Conservation (phyloP, 305 asterid genomes). For the Solanum hybrid region DNA sequence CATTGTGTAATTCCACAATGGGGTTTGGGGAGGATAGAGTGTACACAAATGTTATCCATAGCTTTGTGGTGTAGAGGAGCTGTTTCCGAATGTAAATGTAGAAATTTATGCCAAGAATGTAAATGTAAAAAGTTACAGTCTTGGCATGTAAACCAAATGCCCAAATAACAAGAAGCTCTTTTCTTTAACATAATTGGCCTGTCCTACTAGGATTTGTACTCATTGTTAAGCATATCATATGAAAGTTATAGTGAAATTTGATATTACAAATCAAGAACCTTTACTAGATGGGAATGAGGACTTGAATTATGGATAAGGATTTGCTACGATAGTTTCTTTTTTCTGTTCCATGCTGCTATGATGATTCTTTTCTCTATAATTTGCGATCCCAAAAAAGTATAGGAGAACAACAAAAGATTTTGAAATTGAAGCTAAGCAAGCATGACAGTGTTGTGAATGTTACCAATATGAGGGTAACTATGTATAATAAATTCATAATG, state of each 20-base stretch:
- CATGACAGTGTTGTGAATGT: background rate
- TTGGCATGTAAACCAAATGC: background rate
- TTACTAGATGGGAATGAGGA: background rate
- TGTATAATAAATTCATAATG: background rate
- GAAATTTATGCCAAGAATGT: background rate
- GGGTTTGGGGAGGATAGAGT: background rate
- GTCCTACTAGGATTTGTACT: background rate
- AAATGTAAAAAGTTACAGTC: background rate
- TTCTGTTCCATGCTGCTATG: background rate
- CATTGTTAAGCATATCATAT: background rate
- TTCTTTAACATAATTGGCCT: background rate
- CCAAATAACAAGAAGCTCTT: background rate
- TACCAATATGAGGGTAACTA: background rate
- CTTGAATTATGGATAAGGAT: background rate
- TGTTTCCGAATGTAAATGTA: background rate
- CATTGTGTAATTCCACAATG: background rate
- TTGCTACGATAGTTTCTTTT: background rate
- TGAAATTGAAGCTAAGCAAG: background rate
- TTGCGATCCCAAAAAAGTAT: background rate
- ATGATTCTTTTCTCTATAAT: background rate
- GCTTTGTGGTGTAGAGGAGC: background rate
- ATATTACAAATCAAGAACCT: background rate
- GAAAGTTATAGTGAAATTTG: background rate
- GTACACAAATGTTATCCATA: background rate
- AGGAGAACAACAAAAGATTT: background rate